A percentile compares a stretch with the other conserved stretches of the same genome.
Evolutionary conservation across 352 stramenopile species (phyloP).

Genomic region (Phytophthora palmivora): DNA sequence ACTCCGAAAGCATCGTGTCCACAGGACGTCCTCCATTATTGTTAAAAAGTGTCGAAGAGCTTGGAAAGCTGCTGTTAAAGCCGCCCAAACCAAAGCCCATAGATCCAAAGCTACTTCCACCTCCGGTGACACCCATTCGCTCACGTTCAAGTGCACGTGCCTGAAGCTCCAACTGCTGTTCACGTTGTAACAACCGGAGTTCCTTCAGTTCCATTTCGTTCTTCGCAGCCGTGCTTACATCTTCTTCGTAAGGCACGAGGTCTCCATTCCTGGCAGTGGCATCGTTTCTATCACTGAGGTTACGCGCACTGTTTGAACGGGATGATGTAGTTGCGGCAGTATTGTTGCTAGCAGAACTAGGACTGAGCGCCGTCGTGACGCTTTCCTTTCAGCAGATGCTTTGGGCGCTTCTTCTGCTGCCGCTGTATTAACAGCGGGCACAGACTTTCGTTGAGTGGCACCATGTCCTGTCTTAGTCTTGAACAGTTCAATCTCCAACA

Average conservation of each 20-base stretch:
- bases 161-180: constrained; percentile 63
- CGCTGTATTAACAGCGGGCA: constrained; percentile 27
- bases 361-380: constrained; percentile 41
- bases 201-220: constrained; percentile 72
- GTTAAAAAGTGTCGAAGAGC: constrained; percentile 38
- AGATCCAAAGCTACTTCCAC: constrained; percentile 27
- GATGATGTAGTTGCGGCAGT: constrained; percentile 16
- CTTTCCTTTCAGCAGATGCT: constrained; percentile 27
- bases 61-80: constrained; percentile 36
- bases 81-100: constrained; percentile 32
- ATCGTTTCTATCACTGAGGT: constrained; percentile 21
- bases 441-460: constrained; percentile 39
- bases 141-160: constrained; percentile 51
- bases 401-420: constrained; percentile 24
- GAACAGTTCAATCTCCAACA: constrained; percentile 78
- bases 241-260: constrained; percentile 59
- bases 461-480: constrained; percentile 70
- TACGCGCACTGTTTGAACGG: constrained; percentile 25
- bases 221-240: constrained; percentile 28
- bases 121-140: constrained; percentile 32
- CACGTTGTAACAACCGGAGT: constrained; percentile 52
- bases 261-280: constrained; percentile 38
- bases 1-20: constrained; percentile 59
- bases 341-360: constrained; percentile 22
- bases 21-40: constrained; percentile 46